phyloP scores from a whole-genome alignment of 2,329 filamentous ascomycete genomes.

The Fusarium lyarnte region DNA sequence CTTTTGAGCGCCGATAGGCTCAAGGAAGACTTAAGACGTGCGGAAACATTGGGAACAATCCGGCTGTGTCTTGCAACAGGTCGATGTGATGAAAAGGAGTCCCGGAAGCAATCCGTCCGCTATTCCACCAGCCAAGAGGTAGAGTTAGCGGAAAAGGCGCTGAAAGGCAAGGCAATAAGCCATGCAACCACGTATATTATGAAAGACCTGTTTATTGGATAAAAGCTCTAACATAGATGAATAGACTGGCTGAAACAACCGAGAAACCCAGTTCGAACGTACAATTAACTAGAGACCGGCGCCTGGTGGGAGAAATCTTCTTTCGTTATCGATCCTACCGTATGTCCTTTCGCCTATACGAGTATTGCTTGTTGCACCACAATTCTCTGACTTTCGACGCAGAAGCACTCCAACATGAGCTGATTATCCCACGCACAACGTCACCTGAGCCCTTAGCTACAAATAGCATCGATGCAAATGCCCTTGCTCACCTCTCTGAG shows the following conservation, averaged over 20 bases:
- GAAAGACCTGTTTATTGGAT: too few relatives aligned
- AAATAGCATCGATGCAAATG: background rate
- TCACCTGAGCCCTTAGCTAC: background rate
- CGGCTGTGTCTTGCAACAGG: too few relatives aligned
- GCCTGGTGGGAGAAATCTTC: background rate
- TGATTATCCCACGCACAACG: conserved; percentile 37
- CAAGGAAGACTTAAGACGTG: too few relatives aligned
- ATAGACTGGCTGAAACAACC: background rate
- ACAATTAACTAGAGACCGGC: fast-evolving
- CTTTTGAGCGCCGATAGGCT: too few relatives aligned
- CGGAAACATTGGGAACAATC: too few relatives aligned
- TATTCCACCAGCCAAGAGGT: background rate
- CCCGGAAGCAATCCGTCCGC: too few relatives aligned
- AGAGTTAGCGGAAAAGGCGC: conserved; percentile 32
- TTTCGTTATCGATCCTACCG: conserved; percentile 40
- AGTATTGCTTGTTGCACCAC: fast-evolving
- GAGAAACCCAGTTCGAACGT: too few relatives aligned
- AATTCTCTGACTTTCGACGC: background rate
- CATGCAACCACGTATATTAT: conserved; percentile 34
- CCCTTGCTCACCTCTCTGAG: conserved; percentile 10
- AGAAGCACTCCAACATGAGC: conserved; percentile 36
- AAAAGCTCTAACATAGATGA: too few relatives aligned
- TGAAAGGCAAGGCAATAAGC: conserved; percentile 42
- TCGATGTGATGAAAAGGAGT: too few relatives aligned
- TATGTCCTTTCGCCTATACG: background rate